phyloP scores from a whole-genome alignment of 441 rosid species.

The Populus hybrid region DNA sequence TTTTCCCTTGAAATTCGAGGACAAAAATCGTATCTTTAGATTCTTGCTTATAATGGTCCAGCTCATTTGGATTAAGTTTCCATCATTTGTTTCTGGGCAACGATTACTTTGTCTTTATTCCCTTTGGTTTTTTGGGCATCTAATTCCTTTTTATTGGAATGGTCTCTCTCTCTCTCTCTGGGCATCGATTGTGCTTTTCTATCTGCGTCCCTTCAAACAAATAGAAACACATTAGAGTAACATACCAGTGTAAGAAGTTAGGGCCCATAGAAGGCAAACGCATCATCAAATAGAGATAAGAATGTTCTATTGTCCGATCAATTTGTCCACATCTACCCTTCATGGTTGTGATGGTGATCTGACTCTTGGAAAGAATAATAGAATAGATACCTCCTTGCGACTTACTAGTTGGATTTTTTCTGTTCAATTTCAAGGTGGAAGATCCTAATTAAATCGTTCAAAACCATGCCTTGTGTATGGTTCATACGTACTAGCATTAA shows the following conservation, averaged over 20 bases:
- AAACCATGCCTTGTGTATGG: not conserved
- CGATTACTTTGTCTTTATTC: not conserved
- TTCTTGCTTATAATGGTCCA: not conserved
- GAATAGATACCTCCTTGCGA: not conserved
- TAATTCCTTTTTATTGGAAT: not conserved
- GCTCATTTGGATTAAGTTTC: not conserved
- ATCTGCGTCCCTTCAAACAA: not conserved
- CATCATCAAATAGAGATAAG: conserved; percentile 1
- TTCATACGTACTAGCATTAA: not conserved
- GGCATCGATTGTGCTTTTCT: not conserved
- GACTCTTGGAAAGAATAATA: not conserved
- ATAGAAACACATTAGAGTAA: not conserved
- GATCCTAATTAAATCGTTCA: not conserved
- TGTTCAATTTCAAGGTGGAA: not conserved
- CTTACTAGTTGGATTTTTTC: not conserved
- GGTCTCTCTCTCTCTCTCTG: not conserved
- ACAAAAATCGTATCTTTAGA: not conserved
- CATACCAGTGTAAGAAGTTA: not conserved
- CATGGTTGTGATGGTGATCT: not conserved
- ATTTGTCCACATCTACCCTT: conserved; percentile 7
- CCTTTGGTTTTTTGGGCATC: conserved; percentile 4
- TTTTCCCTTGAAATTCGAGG: not conserved
- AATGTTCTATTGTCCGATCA: conserved; percentile 10
- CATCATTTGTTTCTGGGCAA: not conserved
- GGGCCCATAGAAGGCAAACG: not conserved